These are phyloP conservation scores for Melaleuca alternifolia DNA, from an alignment of 345 rosid genomes.

Conservation along the genomic window DNA sequence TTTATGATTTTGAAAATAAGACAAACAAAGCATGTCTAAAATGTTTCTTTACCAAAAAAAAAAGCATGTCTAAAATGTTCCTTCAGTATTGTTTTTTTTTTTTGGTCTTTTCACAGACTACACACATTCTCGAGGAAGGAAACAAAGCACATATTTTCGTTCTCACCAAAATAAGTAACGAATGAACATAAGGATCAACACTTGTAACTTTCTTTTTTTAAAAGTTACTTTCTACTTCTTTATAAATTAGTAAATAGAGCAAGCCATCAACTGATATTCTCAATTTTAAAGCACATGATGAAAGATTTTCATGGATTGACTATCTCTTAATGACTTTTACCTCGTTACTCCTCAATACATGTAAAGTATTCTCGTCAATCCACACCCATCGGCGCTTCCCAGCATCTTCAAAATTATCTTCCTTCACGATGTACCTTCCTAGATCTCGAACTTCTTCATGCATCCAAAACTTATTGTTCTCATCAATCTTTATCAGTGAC, in stretches of 20 bases:
- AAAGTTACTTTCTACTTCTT: too few relatives aligned
- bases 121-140: background rate
- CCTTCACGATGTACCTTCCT: background rate
- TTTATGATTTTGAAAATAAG: background rate
- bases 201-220: too few relatives aligned
- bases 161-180: background rate
- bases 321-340: too few relatives aligned
- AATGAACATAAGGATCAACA: too few relatives aligned
- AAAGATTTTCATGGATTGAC: too few relatives aligned
- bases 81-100: background rate
- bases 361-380: background rate
- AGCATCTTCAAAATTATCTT: background rate
- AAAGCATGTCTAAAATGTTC: background rate
- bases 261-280: too few relatives aligned
- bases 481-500: background rate
- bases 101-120: background rate
- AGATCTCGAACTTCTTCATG: background rate
- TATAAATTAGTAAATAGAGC: too few relatives aligned
- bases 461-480: too few relatives aligned
- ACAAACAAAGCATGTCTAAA: background rate
- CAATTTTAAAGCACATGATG: too few relatives aligned
- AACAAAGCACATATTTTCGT: background rate
- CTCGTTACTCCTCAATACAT: too few relatives aligned
- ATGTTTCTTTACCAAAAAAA: too few relatives aligned
- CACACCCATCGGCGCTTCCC: background rate